phyloP scores from a whole-genome alignment of 2,329 filamentous ascomycete genomes.

The Ilyonectria destructans region DNA sequence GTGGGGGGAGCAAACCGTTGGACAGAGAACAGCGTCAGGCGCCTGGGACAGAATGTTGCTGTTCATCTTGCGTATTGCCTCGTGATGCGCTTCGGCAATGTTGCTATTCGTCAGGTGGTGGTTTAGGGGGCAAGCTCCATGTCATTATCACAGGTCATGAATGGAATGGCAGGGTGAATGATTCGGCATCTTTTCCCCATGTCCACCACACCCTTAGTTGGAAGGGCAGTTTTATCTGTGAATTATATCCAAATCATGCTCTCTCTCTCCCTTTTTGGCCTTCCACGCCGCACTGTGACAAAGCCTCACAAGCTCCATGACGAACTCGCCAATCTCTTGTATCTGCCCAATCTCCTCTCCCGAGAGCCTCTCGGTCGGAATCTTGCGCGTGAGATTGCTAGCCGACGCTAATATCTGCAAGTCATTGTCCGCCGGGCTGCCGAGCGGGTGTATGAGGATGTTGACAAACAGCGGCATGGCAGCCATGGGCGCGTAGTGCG shows the following conservation, averaged over 20 bases:
- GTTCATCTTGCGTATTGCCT: too few species aligned
- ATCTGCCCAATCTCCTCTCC: slow-evolving; percentile 43
- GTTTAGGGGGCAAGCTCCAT: too few species aligned
- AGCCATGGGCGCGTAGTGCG: slow-evolving; percentile 40
- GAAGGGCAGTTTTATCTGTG: slow-evolving; percentile 17
- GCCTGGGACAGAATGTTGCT: too few species aligned
- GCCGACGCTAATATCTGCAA: slow-evolving; percentile 40
- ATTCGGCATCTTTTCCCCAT: not conserved
- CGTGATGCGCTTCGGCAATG: too few species aligned
- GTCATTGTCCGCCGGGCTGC: slow-evolving; percentile 33
- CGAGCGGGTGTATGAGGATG: slow-evolving; percentile 41
- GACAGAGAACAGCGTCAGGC: too few species aligned
- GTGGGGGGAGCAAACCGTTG: too few species aligned
- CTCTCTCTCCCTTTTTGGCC: slow-evolving; percentile 36
- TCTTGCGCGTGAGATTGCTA: slow-evolving; percentile 38
- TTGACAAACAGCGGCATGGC: slow-evolving; percentile 42
- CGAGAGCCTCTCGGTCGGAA: slow-evolving; percentile 35
- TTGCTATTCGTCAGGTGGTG: too few species aligned
- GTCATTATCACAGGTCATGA: too few species aligned
- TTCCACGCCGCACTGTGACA: slow-evolving; percentile 43
- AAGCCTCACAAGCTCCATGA: slow-evolving; percentile 41
- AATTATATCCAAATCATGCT: slow-evolving; percentile 41
- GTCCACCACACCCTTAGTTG: not conserved
- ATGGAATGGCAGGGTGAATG: too few species aligned
- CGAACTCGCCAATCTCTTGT: slow-evolving; percentile 40